phyloP scores from a whole-genome alignment of 208 protist genomes.

The Trypanosoma boissoni region DNA sequence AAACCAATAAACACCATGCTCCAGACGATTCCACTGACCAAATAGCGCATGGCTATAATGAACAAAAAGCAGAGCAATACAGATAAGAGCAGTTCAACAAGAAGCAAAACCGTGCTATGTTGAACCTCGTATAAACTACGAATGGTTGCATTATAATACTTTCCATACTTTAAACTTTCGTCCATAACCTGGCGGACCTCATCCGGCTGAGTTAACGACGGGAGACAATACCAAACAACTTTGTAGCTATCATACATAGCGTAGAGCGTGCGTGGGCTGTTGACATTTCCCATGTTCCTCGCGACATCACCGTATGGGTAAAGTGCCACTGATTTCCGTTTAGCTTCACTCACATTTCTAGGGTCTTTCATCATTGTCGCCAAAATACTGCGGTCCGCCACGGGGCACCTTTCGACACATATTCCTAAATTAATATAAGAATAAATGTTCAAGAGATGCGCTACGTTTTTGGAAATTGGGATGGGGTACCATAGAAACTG shows the following conservation, averaged over 20 bases:
- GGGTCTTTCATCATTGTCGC: constrained; percentile 1
- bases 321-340: constrained; percentile 11
- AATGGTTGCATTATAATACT: constrained; percentile 11
- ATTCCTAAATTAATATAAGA: constrained; percentile 15
- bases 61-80: constrained; percentile 30
- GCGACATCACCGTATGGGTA: constrained; percentile 28
- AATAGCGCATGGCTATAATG: constrained; percentile 25
- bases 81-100: constrained; percentile 9
- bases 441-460: background rate
- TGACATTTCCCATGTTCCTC: background rate
- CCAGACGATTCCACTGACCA: constrained; percentile 27
- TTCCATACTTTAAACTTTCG: constrained; percentile 2
- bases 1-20: constrained; percentile 14
- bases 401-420: constrained; percentile 28
- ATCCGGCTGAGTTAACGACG: constrained; percentile 2
- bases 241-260: constrained; percentile 19
- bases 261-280: constrained; percentile 5
- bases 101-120: constrained; percentile 21
- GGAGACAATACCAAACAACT: constrained; percentile 18
- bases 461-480: background rate
- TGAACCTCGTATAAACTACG: constrained; percentile 21
- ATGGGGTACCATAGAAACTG: constrained; percentile 28
- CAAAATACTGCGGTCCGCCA: background rate
- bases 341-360: background rate
- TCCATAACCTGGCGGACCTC: constrained; percentile 11